A percentile compares a stretch with the other conserved stretches of the same genome.
These are phyloP conservation scores for Pyrenophora graminea DNA, from an alignment of 2,329 filamentous ascomycete species.

Conservation along the genomic window DNA sequence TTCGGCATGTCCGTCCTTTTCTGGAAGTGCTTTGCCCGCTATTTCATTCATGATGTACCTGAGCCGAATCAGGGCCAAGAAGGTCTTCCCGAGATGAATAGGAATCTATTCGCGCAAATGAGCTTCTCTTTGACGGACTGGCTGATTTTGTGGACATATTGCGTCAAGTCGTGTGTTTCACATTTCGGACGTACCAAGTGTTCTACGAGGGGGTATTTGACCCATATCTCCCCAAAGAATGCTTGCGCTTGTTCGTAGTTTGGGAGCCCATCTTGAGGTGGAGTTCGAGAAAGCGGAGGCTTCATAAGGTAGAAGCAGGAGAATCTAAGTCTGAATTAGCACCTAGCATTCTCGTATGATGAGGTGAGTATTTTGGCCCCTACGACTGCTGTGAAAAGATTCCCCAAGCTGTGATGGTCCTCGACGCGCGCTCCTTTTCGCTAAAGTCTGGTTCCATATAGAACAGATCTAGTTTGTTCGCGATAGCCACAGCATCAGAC, in stretches of 20 bases:
- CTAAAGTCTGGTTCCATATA: not conserved
- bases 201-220: conserved; percentile 4
- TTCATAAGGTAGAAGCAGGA: conserved; percentile 8
- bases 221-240: conserved; percentile 9
- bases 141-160: not conserved
- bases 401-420: conserved; percentile 10
- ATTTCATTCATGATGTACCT: conserved; percentile 9
- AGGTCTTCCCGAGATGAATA: conserved; percentile 3
- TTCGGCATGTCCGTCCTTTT: not conserved
- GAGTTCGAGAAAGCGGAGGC: not conserved
- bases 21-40: conserved; percentile 1
- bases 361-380: not conserved
- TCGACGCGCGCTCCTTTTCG: not conserved
- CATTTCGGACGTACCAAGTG: not conserved
- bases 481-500: conserved; percentile 3
- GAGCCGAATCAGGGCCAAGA: conserved; percentile 5
- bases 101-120: not conserved
- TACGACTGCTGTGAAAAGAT: conserved; percentile 11
- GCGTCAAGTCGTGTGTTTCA: too few relatives aligned
- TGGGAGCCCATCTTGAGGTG: not conserved
- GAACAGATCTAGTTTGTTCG: conserved; percentile 4
- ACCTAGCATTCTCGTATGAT: not conserved
- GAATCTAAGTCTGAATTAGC: not conserved
- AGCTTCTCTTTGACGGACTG: too few relatives aligned
- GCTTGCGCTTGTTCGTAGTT: not conserved